Evolutionary conservation across 2,329 filamentous ascomycete genomes (phyloP), one percentile per base, ranked within the genome.

Genomic region (Colletotrichum siamense): DNA sequence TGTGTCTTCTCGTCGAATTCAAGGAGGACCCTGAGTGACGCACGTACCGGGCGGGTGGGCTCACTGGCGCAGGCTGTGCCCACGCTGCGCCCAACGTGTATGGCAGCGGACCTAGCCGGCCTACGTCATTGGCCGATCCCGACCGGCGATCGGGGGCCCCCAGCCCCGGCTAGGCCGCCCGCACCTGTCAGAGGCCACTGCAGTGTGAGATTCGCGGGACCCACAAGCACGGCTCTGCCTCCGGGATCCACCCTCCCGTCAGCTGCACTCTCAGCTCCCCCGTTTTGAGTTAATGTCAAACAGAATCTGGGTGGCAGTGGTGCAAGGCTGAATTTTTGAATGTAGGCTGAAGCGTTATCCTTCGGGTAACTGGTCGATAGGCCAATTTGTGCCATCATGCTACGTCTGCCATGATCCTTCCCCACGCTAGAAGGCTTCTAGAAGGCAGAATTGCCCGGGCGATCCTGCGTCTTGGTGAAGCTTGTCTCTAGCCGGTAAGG

Each of bases 371-470:
- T 59, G 44, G 61, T 18, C 15, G 2, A 62, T 13, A 16, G 12
- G 6, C 8, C n/a, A 22, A n/a, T 39, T 13, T 30, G 10, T 34
- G 62, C n/a, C 22, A 26, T 62, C 52, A 67, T 57, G 6, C 36
- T 22, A 18, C 26, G 36, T 26, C 15, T 16, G 3, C 15, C 26
- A 22, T 30, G 62, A 72, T 72, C 69, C 61, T 72, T 39, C 55
- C 28, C 2, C 36, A 9, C 69, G 68, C 73, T 72, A 67, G 73
- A 75, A 75, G 49, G 22, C 22, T 55, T 75, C 62, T 18, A 52
- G 68, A 75, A 72, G 73, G 62, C 63, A 71, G 69, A 71, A 16
- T 26, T 52, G 15, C 4, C 22, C 13, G 18, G 49, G 59, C 30
- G 62, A 52, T 72, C 52, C n/a, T 49, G 18, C 15, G 32, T 61